phyloP scores from a whole-genome alignment of 2,329 filamentous ascomycete species.

The Claviceps sp. region DNA sequence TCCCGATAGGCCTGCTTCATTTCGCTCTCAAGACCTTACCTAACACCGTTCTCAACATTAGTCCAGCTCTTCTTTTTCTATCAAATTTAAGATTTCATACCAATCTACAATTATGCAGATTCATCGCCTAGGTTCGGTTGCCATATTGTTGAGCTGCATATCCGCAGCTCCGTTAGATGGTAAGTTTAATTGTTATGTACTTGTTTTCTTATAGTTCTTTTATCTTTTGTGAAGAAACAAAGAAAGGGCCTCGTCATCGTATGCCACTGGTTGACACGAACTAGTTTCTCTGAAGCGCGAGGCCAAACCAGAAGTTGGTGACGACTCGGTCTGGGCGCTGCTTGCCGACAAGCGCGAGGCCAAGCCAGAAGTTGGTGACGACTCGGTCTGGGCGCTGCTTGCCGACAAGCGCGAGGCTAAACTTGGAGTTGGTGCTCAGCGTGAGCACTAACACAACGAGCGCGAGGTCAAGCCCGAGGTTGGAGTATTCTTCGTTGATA shows the following conservation, averaged over 20 bases:
- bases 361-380: background rate
- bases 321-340: background rate
- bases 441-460: background rate
- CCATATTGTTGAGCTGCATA: background rate
- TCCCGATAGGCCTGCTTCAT: background rate
- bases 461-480: background rate
- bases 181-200: background rate
- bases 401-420: background rate
- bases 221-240: no score
- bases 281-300: background rate
- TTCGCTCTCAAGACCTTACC: no score
- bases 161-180: background rate
- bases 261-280: background rate
- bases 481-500: no score
- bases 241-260: no score
- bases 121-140: background rate
- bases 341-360: background rate
- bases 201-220: background rate
- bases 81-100: background rate
- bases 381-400: background rate
- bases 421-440: background rate
- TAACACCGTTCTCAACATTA: no score
- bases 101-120: background rate
- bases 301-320: background rate
- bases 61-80: background rate